Base-by-base conservation (phyloP, 306 rosid genomes). In the Purshia tridentata region DNA sequence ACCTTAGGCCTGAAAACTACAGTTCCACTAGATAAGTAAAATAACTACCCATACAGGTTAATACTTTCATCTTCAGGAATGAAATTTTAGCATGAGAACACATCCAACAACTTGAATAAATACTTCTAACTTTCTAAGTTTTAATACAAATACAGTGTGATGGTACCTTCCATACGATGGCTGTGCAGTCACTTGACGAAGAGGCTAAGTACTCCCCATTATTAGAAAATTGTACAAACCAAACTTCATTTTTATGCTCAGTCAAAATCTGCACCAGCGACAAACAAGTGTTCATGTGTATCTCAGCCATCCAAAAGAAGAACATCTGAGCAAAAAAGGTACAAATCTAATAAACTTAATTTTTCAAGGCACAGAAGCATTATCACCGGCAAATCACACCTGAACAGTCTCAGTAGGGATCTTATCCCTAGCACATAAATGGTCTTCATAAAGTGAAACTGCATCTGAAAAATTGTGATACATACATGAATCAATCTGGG, bases 181-280 rank as follows among this genome's bases (percentile, higher is more conserved):
- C 92, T 4, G 94, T 85, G 76, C 90, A 88, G 79, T 94, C 98
- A 67, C 88, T 83, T 76, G 97, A 91, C 45, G 96, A 85, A 67
- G 98, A 94, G 65, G 98, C 97, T 49, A 94, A 84, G 83, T 86
- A 82, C 67, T 88, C 88, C 72, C 97, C 98, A 20, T 79, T 89
- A 70, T 91, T 81, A 65, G 98, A 94, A 85, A 94, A 94, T 73
- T 94, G 96, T 60, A 91, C 95, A 86, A 85, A 89, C 98, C 97
- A 89, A 73, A 89, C 98, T 88, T 91, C 98, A 77, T 94, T 83
- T 81, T 76, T 83, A 77, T 94, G 98, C 61, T 86, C 94, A 16
- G 88, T 86, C 90, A 94, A 81, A 83, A 91, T 87, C 98, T 94
- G 95, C 87, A 80, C 42, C 4, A 62, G 75, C 61, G 53, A 69